A percentile compares a stretch with the other conserved stretches of the same genome.
phyloP scores from a whole-genome alignment of 2,329 filamentous ascomycete species.

The Colletotrichum spinosum region DNA sequence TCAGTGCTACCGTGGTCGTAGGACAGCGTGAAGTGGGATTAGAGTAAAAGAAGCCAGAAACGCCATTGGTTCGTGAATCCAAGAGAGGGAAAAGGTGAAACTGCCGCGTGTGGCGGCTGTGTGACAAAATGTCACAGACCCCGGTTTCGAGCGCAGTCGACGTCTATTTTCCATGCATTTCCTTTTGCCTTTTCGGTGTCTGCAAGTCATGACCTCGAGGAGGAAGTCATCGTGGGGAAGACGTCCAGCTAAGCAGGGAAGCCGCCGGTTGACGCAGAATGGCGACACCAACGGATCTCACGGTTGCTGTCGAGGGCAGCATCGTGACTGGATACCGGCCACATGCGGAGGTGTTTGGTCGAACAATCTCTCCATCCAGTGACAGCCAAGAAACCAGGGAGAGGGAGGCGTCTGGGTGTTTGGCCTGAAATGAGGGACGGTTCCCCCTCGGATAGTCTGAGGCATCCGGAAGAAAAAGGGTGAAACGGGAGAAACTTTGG shows the following conservation, averaged over 20 bases:
- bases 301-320: too few species aligned
- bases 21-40: conserved; percentile 20
- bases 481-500: conserved; percentile 29
- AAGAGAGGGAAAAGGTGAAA: conserved; percentile 30
- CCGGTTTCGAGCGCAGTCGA: conserved; percentile 31
- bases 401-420: neutral
- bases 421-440: neutral
- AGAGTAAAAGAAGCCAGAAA: neutral
- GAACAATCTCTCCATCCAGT: neutral
- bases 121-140: conserved; percentile 39
- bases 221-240: conserved; percentile 5
- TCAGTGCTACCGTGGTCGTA: too few species aligned
- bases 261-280: too few species aligned
- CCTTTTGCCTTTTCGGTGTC: neutral
- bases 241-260: conserved; percentile 35
- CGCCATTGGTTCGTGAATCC: conserved; percentile 7
- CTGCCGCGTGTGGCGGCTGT: conserved; percentile 36
- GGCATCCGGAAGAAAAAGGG: conserved; percentile 12
- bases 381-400: neutral
- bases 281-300: too few species aligned
- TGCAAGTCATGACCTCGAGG: neutral
- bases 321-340: too few species aligned
- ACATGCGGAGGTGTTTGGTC: neutral
- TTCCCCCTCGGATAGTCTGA: conserved; percentile 11
- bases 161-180: neutral